Base-by-base conservation (phyloP, 495 filamentous ascomycete species). In the Aspergillus affinis region DNA sequence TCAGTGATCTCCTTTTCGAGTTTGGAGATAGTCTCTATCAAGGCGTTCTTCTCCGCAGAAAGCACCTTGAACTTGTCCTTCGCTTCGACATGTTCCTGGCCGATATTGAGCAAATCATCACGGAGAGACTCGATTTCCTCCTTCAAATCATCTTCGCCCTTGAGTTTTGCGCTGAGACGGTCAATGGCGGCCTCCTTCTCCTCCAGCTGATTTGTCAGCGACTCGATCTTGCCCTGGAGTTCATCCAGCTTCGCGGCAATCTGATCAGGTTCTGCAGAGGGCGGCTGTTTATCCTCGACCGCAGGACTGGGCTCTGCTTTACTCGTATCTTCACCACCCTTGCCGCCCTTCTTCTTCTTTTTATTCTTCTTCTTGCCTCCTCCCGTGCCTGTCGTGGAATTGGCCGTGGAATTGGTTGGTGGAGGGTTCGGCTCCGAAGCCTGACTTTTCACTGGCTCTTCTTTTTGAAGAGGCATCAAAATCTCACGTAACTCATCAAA, bases 81-180 rank as follows among this genome's bases (percentile, higher is more conserved):
- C 5, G 88, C 87, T 63, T 90, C 86, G 10, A 95, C 92, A 67
- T 92, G 86, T 51, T 94, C 89, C 52, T 89, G 82, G 18, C 92
- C 92, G 41, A 94, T 74, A 29, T 84, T 80, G 56, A 91, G 70
- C 8, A 97, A 73, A 54, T 90, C 88, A 47, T 97, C 91, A 44
- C 86, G 85, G 55, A 97, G 77, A 15, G 82, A 84, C 69, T 96
- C 93, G 58, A 96, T 88, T 70, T 97, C 92, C 63, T 97, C 93
- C 48, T 82, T 81, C 32, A 96, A 72, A 15, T 86, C 88, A n/a
- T 94, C 91, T 59, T 92, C 84, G 19, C 87, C 84, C 70, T 88
- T 89, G 21, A 88, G 70, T 68, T 89, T 90, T 21, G 78, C 77
- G 12, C 81, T 79, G 10, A 95, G 76, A 17, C 74, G 76, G 20